phyloP scores from a whole-genome alignment of 2,329 filamentous ascomycete species.

The Dactylellina sp. region DNA sequence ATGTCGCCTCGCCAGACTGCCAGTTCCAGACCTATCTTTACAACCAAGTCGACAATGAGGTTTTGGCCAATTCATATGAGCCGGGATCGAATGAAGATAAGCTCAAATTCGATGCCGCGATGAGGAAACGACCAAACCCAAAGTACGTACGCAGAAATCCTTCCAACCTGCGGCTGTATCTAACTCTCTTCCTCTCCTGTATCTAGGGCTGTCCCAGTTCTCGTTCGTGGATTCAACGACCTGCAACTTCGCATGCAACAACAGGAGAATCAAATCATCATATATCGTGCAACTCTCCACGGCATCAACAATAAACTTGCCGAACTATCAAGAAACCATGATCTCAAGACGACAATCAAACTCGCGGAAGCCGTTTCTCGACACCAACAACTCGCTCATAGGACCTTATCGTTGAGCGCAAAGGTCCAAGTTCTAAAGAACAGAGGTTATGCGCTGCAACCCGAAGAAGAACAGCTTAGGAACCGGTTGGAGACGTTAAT shows the following conservation, averaged over 20 bases:
- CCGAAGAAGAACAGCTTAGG: slow-evolving; percentile 81
- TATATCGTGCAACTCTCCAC: slow-evolving; percentile 79
- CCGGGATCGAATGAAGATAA: slow-evolving; percentile 78
- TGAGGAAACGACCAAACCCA: slow-evolving; percentile 80
- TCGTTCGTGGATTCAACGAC: slow-evolving; percentile 78
- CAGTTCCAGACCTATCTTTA: slow-evolving; percentile 88
- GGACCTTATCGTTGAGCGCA: slow-evolving; percentile 79
- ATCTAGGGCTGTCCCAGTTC: slow-evolving; percentile 71
- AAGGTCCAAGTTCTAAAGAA: slow-evolving; percentile 85
- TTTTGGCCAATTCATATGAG: slow-evolving; percentile 77
- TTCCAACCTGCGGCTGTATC: neutral
- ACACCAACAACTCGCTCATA: slow-evolving; percentile 78
- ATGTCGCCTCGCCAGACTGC: slow-evolving; percentile 75
- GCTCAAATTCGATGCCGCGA: slow-evolving; percentile 84
- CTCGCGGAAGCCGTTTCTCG: slow-evolving; percentile 78
- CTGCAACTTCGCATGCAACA: slow-evolving; percentile 78
- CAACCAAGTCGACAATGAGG: slow-evolving; percentile 76
- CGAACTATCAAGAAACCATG: slow-evolving; percentile 79
- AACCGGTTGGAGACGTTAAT: slow-evolving; percentile 77
- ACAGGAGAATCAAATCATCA: slow-evolving; percentile 76
- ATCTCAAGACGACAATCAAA: slow-evolving; percentile 79
- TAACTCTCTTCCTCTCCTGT: slow-evolving; percentile 20
- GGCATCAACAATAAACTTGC: slow-evolving; percentile 81
- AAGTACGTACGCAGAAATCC: slow-evolving; percentile 68
- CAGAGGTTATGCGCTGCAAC: slow-evolving; percentile 81